Evolutionary conservation across 2,329 filamentous ascomycete species (phyloP).

Genomic region (Talaromyces rugulosus): DNA sequence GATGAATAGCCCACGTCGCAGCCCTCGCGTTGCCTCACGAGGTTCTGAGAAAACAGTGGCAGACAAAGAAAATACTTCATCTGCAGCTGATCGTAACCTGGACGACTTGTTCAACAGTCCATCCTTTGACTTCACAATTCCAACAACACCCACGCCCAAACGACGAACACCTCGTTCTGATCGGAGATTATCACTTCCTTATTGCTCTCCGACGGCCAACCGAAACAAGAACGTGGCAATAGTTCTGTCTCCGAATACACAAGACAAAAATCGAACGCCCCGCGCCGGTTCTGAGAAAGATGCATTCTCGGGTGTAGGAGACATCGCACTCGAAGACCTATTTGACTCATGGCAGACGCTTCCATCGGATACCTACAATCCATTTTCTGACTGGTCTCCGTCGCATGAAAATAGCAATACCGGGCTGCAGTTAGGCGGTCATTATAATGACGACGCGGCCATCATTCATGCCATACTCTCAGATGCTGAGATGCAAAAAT

Average conservation of each 20-base stretch:
- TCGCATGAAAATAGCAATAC: slow-evolving; percentile 16
- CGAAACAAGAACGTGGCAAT: slow-evolving; percentile 1
- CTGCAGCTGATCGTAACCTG: slow-evolving; percentile 48
- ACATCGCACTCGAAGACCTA: slow-evolving; percentile 7
- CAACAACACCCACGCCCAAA: slow-evolving; percentile 49
- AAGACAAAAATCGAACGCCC: neutral
- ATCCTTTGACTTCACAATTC: slow-evolving; percentile 49
- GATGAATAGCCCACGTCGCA: slow-evolving; percentile 48
- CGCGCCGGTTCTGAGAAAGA: slow-evolving; percentile 2
- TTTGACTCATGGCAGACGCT: slow-evolving; percentile 11
- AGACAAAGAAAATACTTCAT: slow-evolving; percentile 57
- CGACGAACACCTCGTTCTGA: slow-evolving; percentile 50
- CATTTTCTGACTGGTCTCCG: slow-evolving; percentile 13
- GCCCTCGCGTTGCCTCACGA: slow-evolving; percentile 32
- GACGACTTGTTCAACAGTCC: slow-evolving; percentile 64
- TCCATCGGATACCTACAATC: slow-evolving; percentile 9
- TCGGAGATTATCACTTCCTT: slow-evolving; percentile 35
- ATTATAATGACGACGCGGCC: slow-evolving; percentile 23
- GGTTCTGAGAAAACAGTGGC: slow-evolving; percentile 36
- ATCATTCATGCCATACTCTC: slow-evolving; percentile 34
- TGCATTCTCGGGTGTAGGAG: slow-evolving; percentile 5
- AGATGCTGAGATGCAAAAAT: slow-evolving; percentile 28
- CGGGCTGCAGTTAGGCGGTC: slow-evolving; percentile 7
- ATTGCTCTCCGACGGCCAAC: slow-evolving; percentile 28
- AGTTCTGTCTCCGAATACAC: slow-evolving; percentile 6